Base-by-base conservation (phyloP, 2,329 filamentous ascomycete species). In the Botrytis tulipae region DNA sequence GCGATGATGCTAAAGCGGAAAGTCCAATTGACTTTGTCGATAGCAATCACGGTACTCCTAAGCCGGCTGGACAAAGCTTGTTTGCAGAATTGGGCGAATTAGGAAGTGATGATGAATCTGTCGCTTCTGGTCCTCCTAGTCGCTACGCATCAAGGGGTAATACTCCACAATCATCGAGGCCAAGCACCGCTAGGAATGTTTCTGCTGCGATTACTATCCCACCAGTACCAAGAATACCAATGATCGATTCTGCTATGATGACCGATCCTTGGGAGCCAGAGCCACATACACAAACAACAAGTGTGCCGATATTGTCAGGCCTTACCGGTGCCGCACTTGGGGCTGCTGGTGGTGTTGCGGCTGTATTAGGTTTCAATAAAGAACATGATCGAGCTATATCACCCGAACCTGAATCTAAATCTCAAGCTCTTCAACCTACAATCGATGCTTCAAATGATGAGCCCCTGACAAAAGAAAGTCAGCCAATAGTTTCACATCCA, bases 71-170 rank as follows among this genome's bases (percentile, higher is more conserved):
- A 25, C 93, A 97, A 84, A 98, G 92, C 79, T 85, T 99, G 69
- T 97, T 96, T 81, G 94, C 94, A 59, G 96, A 99, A 82, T 87
- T 99, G 60, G 93, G 92, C 71, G 93, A 94, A 77, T 85, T 98
- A 75, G 89, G 90, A 73, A 85, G 80, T 76, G 91, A 92, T 77
- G 93, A 93, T 75, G 91, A 92, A 71, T 85, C 83, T 74, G 80
- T 83, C 42, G 85, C 48, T 69, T 69, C 85, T 29, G 86, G 84
- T 40, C 90, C 88, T 44, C 89, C 89, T 40, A 87, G 86, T 76
- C 84, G 85, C 54, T 85, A 85, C 61, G 74, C 81, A 57, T 84
- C 85, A 29, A 78, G 81, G 65, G 82, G 77, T 29, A 78, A 82
- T 61, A 88, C 86, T 9, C 86, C 87, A 7, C 86, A 87, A 22